Evolutionary conservation across 129 eudicot species (phyloP), one percentile per base, ranked within the genome.

Genomic region (Centrapalus pauciflorus): DNA sequence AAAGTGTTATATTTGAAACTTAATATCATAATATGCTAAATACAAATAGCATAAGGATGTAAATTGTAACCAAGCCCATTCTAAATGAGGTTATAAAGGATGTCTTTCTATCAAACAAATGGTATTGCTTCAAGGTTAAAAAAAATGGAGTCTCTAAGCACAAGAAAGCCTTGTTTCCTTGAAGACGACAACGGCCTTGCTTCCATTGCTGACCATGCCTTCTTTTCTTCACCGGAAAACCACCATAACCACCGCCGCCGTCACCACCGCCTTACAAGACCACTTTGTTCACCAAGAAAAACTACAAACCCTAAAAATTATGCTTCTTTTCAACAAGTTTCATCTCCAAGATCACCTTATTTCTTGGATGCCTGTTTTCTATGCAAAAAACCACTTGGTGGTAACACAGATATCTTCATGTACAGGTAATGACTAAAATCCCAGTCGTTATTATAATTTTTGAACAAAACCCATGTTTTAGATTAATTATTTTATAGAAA

Each of bases 381-480:
- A 24, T 78, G 83, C 71, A 66, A 61, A 7, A 78, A 78, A 21
- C 56, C 76, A 45, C 73, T 78, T 19, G 48, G 62, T 40, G 71
- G 33, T 16, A 78, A 78, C 71, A 60, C n/a, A 32, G 83, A 78
- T 50, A 78, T 78, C 71, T 78, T 72, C 72, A 78, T 78, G 83
- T 78, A 78, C 72, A 78, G 83, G 83, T 78, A 16, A 11, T 3
- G 4, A 25, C n/a, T n/a, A n/a, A n/a, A n/a, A n/a, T n/a, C n/a
- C n/a, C n/a, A n/a, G n/a, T n/a, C n/a, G n/a, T n/a, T n/a, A n/a
- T n/a, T 20, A 21, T 48, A 2, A 8, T 64, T 20, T 46, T 16
- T 66, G 4, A 38, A 33, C 8, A 5, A 17, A 51, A 20, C 29
- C 13, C 4, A 20, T 52, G 8, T 24, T 12, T 24, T 24, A n/a